Conservation (phyloP, 2,329 filamentous ascomycete genomes). For the Penicillium janthinellum region DNA sequence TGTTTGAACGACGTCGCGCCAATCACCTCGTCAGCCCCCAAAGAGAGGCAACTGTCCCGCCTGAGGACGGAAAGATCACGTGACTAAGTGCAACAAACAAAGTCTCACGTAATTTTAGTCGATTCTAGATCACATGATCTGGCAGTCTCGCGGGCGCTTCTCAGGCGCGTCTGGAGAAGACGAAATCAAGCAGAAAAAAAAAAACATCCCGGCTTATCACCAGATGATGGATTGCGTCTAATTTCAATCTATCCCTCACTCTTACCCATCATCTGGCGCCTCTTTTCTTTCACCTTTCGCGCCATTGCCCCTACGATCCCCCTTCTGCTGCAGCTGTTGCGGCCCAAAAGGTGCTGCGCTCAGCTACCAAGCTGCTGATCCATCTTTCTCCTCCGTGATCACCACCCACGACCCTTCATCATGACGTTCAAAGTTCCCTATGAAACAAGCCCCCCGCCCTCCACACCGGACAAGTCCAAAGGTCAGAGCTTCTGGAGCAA, state of each 20-base stretch:
- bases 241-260: background rate
- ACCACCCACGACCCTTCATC: constrained; percentile 8
- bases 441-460: constrained; percentile 40
- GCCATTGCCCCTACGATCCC: background rate
- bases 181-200: constrained; percentile 1
- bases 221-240: constrained; percentile 10
- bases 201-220: background rate
- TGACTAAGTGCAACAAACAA: background rate
- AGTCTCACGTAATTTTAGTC: background rate
- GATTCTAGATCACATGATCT: background rate
- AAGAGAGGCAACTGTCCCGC: background rate
- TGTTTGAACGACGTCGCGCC: background rate
- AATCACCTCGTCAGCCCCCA: background rate
- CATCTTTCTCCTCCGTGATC: constrained; percentile 6
- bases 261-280: background rate
- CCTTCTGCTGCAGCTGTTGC: constrained; percentile 21
- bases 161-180: constrained; percentile 13
- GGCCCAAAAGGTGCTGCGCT: constrained; percentile 21
- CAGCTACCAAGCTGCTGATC: constrained; percentile 9
- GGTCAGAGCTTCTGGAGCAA: constrained; percentile 40
- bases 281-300: background rate
- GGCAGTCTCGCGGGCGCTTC: background rate
- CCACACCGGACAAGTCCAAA: constrained; percentile 40
- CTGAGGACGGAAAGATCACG: background rate
- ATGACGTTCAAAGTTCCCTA: constrained; percentile 42